Conservation (phyloP, 2,329 filamentous ascomycete species). For the Fusarium subglutinans region DNA sequence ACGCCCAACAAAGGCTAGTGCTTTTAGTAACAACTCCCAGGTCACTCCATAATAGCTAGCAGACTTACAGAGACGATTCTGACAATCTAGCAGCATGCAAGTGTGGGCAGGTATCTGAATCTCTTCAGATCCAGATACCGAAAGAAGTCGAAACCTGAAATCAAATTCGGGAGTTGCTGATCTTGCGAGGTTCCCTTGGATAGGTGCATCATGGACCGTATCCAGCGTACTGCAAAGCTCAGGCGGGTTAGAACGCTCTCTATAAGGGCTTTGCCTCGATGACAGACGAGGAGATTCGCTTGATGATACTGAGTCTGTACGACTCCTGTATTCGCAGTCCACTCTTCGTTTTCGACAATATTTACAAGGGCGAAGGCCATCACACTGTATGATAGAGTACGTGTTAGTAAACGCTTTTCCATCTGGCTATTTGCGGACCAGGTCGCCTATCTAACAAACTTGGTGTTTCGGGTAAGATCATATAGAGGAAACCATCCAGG, state of each 20-base stretch:
- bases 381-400: constrained; percentile 57
- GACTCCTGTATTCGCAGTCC: constrained; percentile 13
- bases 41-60: background rate
- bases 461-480: background rate
- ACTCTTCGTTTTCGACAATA: constrained; percentile 60
- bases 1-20: constrained; percentile 68
- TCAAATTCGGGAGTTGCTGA: background rate
- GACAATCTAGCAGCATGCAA: constrained; percentile 68
- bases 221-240: background rate
- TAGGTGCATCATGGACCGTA: background rate
- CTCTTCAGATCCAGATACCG: constrained; percentile 58
- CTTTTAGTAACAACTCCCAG: constrained; percentile 20
- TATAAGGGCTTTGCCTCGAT: background rate
- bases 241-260: background rate
- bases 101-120: constrained; percentile 63
- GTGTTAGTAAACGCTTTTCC: background rate
- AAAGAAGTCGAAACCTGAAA: background rate
- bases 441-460: background rate
- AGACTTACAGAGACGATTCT: constrained; percentile 63
- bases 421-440: background rate
- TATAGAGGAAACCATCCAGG: background rate
- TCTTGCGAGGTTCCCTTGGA: background rate
- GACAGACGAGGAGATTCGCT: background rate
- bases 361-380: constrained; percentile 65
- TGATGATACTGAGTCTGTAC: background rate